Percentiles rank a stretch among this genome's conserved stretches.
Evolutionary conservation across 2,329 filamentous ascomycete genomes (phyloP).

Genomic region (Paecilomyces sp.): DNA sequence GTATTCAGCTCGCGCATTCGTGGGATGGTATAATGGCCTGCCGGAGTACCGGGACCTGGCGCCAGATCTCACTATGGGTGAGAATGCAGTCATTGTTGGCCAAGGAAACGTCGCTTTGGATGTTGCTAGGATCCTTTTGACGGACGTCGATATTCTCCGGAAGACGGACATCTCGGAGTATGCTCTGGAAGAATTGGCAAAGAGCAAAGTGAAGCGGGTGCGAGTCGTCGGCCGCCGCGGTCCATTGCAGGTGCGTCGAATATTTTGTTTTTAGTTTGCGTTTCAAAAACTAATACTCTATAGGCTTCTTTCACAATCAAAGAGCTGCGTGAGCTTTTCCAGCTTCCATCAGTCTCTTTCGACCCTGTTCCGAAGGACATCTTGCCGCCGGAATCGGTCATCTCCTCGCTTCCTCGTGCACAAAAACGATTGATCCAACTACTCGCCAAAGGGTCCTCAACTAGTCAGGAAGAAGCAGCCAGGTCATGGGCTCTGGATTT

Average conservation of each 20-base stretch:
- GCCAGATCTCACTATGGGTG: slow-evolving; percentile 67
- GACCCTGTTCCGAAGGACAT: slow-evolving; percentile 59
- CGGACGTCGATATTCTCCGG: slow-evolving; percentile 63
- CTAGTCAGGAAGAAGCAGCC: slow-evolving; percentile 39
- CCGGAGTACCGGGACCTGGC: slow-evolving; percentile 68
- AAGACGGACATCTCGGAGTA: slow-evolving; percentile 85
- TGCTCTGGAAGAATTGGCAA: slow-evolving; percentile 65
- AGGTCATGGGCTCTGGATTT: slow-evolving; percentile 83
- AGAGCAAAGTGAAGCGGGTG: slow-evolving; percentile 69
- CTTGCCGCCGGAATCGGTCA: slow-evolving; percentile 54
- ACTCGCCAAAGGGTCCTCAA: slow-evolving; percentile 64
- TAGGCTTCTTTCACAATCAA: slow-evolving; percentile 93
- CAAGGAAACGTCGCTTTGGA: slow-evolving; percentile 96
- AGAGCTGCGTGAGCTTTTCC: slow-evolving; percentile 81
- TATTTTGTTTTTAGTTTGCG: neutral
- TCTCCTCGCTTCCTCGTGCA: slow-evolving; percentile 65
- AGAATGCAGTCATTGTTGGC: slow-evolving; percentile 81
- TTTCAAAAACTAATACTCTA: slow-evolving; percentile 2
- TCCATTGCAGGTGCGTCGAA: slow-evolving; percentile 64
- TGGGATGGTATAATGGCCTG: slow-evolving; percentile 97
- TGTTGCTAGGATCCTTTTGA: slow-evolving; percentile 79
- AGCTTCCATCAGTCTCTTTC: slow-evolving; percentile 65
- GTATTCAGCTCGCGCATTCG: slow-evolving; percentile 84
- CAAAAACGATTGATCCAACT: slow-evolving; percentile 73
- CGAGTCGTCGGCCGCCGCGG: slow-evolving; percentile 84